Evolutionary conservation across 345 rosid species (phyloP).

Genomic region (Salix purpurea): DNA sequence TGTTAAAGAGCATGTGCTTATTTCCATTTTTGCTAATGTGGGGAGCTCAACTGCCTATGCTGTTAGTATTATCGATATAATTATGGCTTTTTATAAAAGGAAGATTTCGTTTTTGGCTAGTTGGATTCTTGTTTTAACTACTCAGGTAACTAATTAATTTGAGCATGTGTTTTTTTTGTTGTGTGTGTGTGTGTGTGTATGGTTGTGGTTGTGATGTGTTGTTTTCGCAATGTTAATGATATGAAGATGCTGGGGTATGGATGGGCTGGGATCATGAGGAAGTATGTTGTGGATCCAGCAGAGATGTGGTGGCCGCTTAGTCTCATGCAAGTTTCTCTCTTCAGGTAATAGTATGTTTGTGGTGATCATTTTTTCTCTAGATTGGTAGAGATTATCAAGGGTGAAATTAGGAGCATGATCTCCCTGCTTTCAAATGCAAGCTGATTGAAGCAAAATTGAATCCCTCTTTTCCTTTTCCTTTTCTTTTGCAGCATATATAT

Average conservation of each 20-base stretch:
- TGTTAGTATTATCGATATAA: constrained; percentile 46
- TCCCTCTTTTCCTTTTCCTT: not conserved
- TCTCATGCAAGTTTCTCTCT: constrained; percentile 59
- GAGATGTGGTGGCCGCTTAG: constrained; percentile 73
- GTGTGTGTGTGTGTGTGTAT: too few relatives aligned
- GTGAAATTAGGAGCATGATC: too few relatives aligned
- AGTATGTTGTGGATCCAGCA: constrained; percentile 57
- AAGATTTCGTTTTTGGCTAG: constrained; percentile 52
- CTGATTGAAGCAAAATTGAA: not conserved
- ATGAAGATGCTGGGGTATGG: constrained; percentile 58
- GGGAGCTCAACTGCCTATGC: constrained; percentile 59
- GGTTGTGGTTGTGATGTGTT: too few relatives aligned
- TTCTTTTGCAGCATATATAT: not conserved
- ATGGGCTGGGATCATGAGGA: constrained; percentile 67
- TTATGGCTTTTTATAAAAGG: constrained; percentile 51
- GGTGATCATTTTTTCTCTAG: too few relatives aligned
- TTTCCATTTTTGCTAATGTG: constrained; percentile 38
- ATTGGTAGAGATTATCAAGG: too few relatives aligned
- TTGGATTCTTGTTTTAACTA: constrained; percentile 56
- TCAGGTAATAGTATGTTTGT: constrained; percentile 34
- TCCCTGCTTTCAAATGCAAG: not conserved
- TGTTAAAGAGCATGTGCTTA: constrained; percentile 36
- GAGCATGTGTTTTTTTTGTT: too few relatives aligned
- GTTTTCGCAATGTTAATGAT: not conserved
- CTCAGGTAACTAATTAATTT: constrained; percentile 37